These are phyloP conservation scores for Senna tora DNA, from an alignment of 306 rosid genomes.

Conservation along the genomic window DNA sequence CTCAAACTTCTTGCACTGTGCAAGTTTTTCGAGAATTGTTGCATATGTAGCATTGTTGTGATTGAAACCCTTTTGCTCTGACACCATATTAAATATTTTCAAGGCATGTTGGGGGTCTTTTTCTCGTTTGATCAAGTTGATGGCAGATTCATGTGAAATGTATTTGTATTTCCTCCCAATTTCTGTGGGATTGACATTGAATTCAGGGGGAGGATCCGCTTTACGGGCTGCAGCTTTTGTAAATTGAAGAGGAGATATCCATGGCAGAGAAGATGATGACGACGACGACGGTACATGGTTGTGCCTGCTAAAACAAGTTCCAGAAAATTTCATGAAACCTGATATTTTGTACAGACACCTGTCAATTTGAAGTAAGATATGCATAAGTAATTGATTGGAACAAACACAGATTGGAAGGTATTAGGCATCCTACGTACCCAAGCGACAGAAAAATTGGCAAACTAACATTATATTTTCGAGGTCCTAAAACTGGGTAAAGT, in stretches of 20 bases:
- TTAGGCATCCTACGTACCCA: no score
- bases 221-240: constrained; percentile 46
- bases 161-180: constrained; percentile 50
- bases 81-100: constrained; percentile 68
- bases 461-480: no score
- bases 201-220: constrained; percentile 57
- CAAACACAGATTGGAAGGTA: neutral
- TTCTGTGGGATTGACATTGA: constrained; percentile 19
- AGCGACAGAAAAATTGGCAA: no score
- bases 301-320: constrained; percentile 31
- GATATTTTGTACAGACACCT: constrained; percentile 23
- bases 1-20: constrained; percentile 63
- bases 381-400: neutral
- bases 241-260: constrained; percentile 72
- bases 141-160: constrained; percentile 66
- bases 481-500: no score
- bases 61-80: constrained; percentile 76
- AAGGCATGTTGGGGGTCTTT: constrained; percentile 83
- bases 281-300: constrained; percentile 28
- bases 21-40: constrained; percentile 73
- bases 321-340: constrained; percentile 48
- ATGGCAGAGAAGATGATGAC: constrained; percentile 50
- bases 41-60: constrained; percentile 80
- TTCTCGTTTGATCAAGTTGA: constrained; percentile 70
- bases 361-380: constrained; percentile 30